These are phyloP conservation scores for Chrysophaeum taylorii DNA, from an alignment of 352 stramenopile genomes.

Conservation along the genomic window DNA sequence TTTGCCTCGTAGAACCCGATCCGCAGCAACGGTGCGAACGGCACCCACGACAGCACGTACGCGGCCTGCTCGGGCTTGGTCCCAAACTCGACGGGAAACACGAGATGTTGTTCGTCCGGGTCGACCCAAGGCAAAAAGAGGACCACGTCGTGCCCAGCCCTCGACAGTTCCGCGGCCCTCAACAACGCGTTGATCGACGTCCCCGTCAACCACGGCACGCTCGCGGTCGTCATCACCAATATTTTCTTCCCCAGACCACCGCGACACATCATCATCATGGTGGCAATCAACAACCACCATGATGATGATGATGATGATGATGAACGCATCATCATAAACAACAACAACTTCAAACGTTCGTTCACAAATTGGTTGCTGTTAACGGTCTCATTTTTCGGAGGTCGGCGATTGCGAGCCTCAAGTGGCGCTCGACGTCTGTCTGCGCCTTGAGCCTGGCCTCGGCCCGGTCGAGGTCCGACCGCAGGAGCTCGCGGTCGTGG, in stretches of 20 bases:
- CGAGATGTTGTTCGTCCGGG: background rate
- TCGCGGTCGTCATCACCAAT: slow-evolving; percentile 47
- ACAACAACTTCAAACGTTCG: too few species aligned
- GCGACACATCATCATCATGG: background rate
- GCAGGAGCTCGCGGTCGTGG: background rate
- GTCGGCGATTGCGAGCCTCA: background rate
- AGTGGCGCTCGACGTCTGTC: background rate
- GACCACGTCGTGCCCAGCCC: slow-evolving; percentile 5
- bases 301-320: too few species aligned
- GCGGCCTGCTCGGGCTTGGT: background rate
- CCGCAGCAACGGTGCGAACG: background rate
- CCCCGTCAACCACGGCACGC: slow-evolving; percentile 54
- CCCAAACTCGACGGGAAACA: background rate
- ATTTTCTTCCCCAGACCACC: background rate
- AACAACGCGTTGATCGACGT: slow-evolving; percentile 52
- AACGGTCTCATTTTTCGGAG: too few species aligned
- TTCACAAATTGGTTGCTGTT: too few species aligned
- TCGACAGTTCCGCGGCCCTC: slow-evolving; percentile 43
- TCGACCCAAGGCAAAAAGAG: background rate
- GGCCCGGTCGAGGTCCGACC: background rate
- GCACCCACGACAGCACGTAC: background rate
- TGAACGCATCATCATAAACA: too few species aligned
- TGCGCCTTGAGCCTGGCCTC: background rate
- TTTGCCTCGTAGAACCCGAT: slow-evolving; percentile 4
- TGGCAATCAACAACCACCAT: background rate